Evolutionary conservation across 306 rosid species (phyloP), one percentile per base, ranked within the genome.

Genomic region (Ormosia emarginata): DNA sequence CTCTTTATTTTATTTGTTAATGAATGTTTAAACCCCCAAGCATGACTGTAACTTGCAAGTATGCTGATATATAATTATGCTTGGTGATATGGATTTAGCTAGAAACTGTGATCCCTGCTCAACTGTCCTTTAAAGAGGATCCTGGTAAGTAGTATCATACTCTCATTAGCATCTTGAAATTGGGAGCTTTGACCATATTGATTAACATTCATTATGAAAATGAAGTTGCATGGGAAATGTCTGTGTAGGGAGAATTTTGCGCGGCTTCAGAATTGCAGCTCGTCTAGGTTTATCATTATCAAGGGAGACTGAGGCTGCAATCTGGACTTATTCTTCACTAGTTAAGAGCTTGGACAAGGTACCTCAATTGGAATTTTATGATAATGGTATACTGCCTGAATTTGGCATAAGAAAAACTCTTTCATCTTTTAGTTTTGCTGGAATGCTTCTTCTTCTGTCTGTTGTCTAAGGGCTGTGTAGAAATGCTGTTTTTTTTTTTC

Each of bases 201-300:
- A 79, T 71, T 67, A 9, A 73, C 79, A 64, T 79, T 41, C 37
- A 53, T 75, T 34, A 58, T 70, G 69, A 81, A 84, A 82, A 74
- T 69, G 73, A 74, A 49, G 80, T 71, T 58, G 82, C 80, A 56
- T 61, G 65, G 59, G 82, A 71, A 70, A 69, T 61, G 37, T 67
- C 71, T 67, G 49, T 86, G 82, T 74, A 95, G 99, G 98, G 17
- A 90, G 99, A 89, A 93, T 95, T 85, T 86, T 95, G 79, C 94
- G 99, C 24, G 99, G 95, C 80, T 80, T 95, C 85, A 89, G 99
- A 93, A 88, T 95, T 87, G 95, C 97, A 44, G 99, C 99, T 84
- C 95, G 99, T 69, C 89, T 95, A 61, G 91, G 98, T 41, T 90
- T 95, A 74, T 87, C 96, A 62, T 72, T 95, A 82, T 87, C 98